Base-by-base conservation (phyloP, 1,139 yeast species). In the Kodamaea ohmeri region DNA sequence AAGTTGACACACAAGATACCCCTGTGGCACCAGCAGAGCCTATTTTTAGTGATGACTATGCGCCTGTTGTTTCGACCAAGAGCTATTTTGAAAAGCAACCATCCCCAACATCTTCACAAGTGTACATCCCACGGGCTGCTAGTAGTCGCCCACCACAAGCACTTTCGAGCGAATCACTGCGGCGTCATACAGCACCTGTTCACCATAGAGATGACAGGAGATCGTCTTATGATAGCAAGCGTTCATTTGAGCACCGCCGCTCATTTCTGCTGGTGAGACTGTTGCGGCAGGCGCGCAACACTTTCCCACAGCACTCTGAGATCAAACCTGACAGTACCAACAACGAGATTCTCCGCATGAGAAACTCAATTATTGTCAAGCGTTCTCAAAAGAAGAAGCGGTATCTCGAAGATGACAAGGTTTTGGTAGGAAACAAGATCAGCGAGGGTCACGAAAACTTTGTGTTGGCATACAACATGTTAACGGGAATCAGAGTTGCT, bases 401-500 rank as follows among this genome's bases (percentile, higher is more conserved):
- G 26, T 76, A 71, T 40, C 52, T 71, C 37, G 81, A 78, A 36
- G 87, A 80, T 47, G 87, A 79, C 49, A 69, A 72, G 36, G 89
- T 83, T 3, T 58, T 83, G 29, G 83, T 85, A 7, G 95, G 95
- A 1, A 84, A 86, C 46, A 82, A 83, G 49, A 92, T 89, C 34
- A 78, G 85, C 45, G 96, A 88, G 60, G 97, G 96, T 32, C 97
- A 92, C 55, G 89, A 80, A 38, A 92, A 90, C 60, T 94, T 84
- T 53, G 88, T 89, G 25, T 82, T 92, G 71, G 98, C 97, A 1
- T 94, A 92, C 60, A 89, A 92, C 60, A 92, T 94, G 97, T 72
- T 94, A 41, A 90, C 98, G 0, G 98, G 99, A 9, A 92, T 94
- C 36, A 73, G 98, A 43, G 96, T 90, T 2, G 94, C 97, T 0